phyloP scores from a whole-genome alignment of 768 basidiomycete species.

The Macrolepiota fuliginosa region DNA sequence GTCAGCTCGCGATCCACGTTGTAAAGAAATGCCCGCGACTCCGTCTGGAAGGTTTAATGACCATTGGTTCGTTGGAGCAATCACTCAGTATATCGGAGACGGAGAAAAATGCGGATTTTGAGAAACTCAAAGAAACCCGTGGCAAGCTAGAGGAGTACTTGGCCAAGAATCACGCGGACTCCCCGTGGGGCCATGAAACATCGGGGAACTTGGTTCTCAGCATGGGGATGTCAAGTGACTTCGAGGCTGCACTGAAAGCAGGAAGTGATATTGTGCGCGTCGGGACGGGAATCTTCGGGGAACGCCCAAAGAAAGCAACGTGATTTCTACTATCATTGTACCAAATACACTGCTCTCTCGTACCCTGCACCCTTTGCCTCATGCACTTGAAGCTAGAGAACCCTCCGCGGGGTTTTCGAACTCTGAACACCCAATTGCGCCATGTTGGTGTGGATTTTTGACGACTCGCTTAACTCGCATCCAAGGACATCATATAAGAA shows the following conservation, averaged over 20 bases:
- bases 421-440: background rate
- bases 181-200: conserved; percentile 46
- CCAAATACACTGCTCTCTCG: background rate
- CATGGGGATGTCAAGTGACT: conserved; percentile 99
- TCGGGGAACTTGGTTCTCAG: conserved; percentile 60
- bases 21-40: conserved; percentile 71
- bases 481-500: background rate
- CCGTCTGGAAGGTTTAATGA: conserved; percentile 88
- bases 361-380: background rate
- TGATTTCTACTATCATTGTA: conserved; percentile 3
- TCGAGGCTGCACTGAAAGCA: conserved; percentile 77
- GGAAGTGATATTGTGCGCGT: conserved; percentile 90
- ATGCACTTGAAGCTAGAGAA: background rate
- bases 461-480: background rate
- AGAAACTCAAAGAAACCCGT: conserved; percentile 59
- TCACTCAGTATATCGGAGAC: conserved; percentile 54
- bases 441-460: background rate
- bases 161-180: conserved; percentile 18
- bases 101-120: conserved; percentile 69
- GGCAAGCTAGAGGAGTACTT: conserved; percentile 53
- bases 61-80: conserved; percentile 82
- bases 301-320: conserved; percentile 51
- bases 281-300: conserved; percentile 88
- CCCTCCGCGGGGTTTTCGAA: background rate
- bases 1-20: conserved; percentile 68